Evolutionary conservation across 2,329 filamentous ascomycete species (phyloP), one percentile per base, ranked within the genome.

Genomic region (Aspergillus glaucus): DNA sequence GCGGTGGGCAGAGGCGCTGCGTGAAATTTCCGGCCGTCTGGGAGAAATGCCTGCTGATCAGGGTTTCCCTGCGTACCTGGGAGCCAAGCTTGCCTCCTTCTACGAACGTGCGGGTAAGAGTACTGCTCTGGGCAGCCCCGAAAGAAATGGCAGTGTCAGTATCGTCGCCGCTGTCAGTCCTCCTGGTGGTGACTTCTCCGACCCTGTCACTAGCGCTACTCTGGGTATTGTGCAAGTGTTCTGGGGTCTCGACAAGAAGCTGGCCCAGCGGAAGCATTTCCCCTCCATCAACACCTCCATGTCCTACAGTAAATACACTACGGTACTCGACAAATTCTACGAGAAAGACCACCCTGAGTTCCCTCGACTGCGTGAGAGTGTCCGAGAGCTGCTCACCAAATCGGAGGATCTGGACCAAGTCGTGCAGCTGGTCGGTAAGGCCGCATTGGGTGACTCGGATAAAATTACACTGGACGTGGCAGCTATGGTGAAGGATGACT

Each of bases 1-100:
- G 47, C 90, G 93, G 58, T 98, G 93, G 93, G 93, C 93, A 55
- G 93, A 98, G 77, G 93, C 93, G 66, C 82, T 98, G 69, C 90
- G 93, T 87, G 93, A 98, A 73, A 85, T 98, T 70, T 98, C 93
- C 30, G 93, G 93, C 79, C 93, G 93, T 80, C 79, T 98, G 52
- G 93, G 93, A 79, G 93, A 98, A 74, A 98, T 98, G 93, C 93
- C 93, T 75, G 93, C 93, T 71, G 93, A 98, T 72, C 93, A 98
- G 74, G 93, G 93, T 83, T 98, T 96, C 85, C 93, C 93, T 42
- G 93, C 93, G 45, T 98, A 98, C 70, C 81, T 98, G 48, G 85
- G 89, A 75, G 89, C 93, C 58, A 98, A 98, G 78, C 82, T 98
- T 56, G 93, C 93, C 55, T 95, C 90, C 65, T 98, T 98, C 81